Conservation (phyloP, 352 stramenopile species). For the Phytophthora pinifolia region DNA sequence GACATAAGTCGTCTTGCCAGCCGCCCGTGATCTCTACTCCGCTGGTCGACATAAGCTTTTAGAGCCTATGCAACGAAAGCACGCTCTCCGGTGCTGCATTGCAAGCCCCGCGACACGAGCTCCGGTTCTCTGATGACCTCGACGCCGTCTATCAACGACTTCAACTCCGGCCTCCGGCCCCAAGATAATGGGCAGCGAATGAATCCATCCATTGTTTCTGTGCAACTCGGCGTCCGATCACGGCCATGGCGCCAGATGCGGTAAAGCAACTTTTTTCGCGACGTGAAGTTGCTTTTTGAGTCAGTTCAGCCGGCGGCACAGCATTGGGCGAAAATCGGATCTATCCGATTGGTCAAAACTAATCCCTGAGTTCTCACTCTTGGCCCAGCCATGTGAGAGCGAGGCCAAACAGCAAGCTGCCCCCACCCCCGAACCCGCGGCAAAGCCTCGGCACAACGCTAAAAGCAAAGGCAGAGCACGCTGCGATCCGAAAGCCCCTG, state of each 20-base stretch:
- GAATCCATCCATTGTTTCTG: too few relatives aligned
- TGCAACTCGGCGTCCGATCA: too few relatives aligned
- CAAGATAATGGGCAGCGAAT: too few relatives aligned
- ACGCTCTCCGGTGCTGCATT: background rate
- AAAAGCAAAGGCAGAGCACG: conserved; percentile 20
- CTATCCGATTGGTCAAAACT: conserved; percentile 19
- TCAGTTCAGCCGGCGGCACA: too few relatives aligned
- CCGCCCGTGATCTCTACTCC: conserved; percentile 14
- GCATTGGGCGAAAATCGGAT: conserved; percentile 13
- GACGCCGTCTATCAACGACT: conserved; percentile 20
- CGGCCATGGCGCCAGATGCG: too few relatives aligned
- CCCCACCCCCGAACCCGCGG: conserved; percentile 17
- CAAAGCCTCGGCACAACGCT: conserved; percentile 27
- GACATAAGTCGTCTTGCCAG: conserved; percentile 1
- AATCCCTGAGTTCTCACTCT: conserved; percentile 32
- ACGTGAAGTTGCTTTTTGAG: too few relatives aligned
- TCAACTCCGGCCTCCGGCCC: conserved; percentile 13
- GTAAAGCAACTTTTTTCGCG: too few relatives aligned
- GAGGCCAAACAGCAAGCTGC: conserved; percentile 15
- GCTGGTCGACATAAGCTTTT: conserved; percentile 13
- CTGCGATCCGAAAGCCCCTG: background rate
- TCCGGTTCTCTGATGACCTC: conserved; percentile 8
- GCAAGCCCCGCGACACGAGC: background rate
- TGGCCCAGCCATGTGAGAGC: conserved; percentile 20
- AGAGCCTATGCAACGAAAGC: conserved; percentile 3